phyloP scores from a whole-genome alignment of 805 yeast species.

The Myxozyma lipomycoides region DNA sequence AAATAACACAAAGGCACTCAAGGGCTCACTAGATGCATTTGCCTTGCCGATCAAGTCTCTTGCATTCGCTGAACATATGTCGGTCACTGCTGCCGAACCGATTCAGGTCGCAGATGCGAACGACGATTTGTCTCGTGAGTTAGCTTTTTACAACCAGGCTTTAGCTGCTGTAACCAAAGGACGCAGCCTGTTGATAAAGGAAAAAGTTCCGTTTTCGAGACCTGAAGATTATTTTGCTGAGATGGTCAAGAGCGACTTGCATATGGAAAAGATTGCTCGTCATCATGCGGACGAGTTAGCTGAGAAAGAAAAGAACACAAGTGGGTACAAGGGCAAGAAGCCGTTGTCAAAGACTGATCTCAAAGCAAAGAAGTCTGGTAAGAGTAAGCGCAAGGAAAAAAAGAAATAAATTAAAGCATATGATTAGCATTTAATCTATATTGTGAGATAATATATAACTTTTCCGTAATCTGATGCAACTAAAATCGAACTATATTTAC shows the following conservation, averaged over 20 bases:
- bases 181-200: conserved; percentile 54
- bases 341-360: not conserved
- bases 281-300: conserved; percentile 19
- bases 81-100: conserved; percentile 56
- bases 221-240: conserved; percentile 97
- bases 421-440: too few species aligned
- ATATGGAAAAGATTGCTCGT: conserved; percentile 75
- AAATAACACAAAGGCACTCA: conserved; percentile 75
- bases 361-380: not conserved
- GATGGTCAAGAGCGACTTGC: conserved; percentile 97
- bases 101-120: conserved; percentile 63
- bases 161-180: conserved; percentile 76
- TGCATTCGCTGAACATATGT: conserved; percentile 80
- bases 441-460: too few species aligned
- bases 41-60: conserved; percentile 55
- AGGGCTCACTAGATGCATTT: conserved; percentile 34
- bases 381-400: not conserved
- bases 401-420: not conserved
- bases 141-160: conserved; percentile 93
- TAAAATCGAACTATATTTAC: too few species aligned
- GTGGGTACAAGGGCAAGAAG: conserved; percentile 10
- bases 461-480: too few species aligned
- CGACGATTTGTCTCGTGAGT: conserved; percentile 93
- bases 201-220: conserved; percentile 80
- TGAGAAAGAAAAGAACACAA: conserved; percentile 12